A percentile compares a stretch with the other conserved stretches of the same genome.
Conservation (phyloP, 2,329 filamentous ascomycete genomes). For the Truncatella angustata region DNA sequence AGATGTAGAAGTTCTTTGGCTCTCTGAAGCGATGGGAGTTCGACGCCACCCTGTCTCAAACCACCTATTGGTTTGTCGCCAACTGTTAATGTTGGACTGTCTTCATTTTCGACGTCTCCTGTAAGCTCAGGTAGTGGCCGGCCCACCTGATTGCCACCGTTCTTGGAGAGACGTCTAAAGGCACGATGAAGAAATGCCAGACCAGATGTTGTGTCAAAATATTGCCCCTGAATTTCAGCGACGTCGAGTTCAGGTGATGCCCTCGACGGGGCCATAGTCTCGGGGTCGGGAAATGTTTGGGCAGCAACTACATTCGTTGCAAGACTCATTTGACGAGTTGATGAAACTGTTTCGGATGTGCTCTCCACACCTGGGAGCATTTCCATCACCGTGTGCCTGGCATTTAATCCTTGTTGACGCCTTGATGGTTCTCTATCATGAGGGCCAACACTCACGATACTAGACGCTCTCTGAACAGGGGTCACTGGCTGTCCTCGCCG, state of each 20-base stretch:
- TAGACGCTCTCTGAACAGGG: slow-evolving; percentile 21
- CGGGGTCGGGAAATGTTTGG: slow-evolving; percentile 5
- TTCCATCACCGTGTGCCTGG: background rate
- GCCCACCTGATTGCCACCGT: slow-evolving; percentile 29
- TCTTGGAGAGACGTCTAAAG: slow-evolving; percentile 47
- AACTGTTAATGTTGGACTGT: slow-evolving; percentile 4
- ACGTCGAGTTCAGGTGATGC: slow-evolving; percentile 29
- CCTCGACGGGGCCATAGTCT: slow-evolving; percentile 15
- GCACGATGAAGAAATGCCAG: slow-evolving; percentile 55
- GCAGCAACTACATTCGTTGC: background rate
- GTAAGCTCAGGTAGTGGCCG: slow-evolving; percentile 19
- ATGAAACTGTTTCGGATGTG: background rate
- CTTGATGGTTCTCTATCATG: slow-evolving; percentile 6
- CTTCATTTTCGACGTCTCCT: background rate
- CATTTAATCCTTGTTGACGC: background rate
- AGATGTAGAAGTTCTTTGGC: slow-evolving; percentile 29
- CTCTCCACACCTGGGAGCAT: background rate
- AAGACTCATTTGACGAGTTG: background rate
- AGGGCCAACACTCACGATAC: slow-evolving; percentile 2
- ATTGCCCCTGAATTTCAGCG: slow-evolving; percentile 47
- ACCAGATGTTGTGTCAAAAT: slow-evolving; percentile 54
- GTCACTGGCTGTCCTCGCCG: slow-evolving; percentile 35
- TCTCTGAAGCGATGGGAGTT: slow-evolving; percentile 16
- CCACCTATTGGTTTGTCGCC: slow-evolving; percentile 6
- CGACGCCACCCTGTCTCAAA: background rate